A percentile compares a stretch with the other conserved stretches of the same genome.
phyloP scores from a whole-genome alignment of 306 rosid genomes.

The Dalbergia cochinchinensis region DNA sequence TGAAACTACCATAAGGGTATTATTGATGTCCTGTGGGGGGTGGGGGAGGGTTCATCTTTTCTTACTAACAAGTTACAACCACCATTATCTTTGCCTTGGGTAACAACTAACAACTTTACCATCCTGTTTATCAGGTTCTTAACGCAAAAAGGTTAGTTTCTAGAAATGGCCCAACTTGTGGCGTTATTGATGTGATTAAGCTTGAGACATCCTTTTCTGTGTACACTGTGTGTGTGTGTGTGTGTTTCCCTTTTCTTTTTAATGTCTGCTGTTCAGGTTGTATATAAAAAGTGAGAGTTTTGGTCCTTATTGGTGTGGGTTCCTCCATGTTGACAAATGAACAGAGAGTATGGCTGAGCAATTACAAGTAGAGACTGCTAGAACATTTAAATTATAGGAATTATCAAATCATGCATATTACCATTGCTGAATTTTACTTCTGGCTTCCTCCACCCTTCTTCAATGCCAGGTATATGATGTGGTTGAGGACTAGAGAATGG shows the following conservation, averaged over 20 bases:
- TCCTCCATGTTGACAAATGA: conserved; percentile 22
- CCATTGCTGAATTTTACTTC: conserved; percentile 1
- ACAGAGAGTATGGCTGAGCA: conserved; percentile 23
- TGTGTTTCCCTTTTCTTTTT: neutral
- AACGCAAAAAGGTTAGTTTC: conserved; percentile 46
- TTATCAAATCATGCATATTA: conserved; percentile 8
- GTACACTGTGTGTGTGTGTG: neutral
- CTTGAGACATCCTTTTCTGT: conserved; percentile 14
- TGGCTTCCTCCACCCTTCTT: neutral
- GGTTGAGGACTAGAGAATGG: conserved; percentile 37
- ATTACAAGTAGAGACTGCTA: conserved; percentile 17
- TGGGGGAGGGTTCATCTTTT: conserved; percentile 2
- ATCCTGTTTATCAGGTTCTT: too few relatives aligned
- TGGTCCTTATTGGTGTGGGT: conserved; percentile 28
- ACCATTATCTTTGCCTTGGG: neutral
- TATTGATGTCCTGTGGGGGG: neutral
- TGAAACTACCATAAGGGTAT: neutral
- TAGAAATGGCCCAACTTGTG: conserved; percentile 22
- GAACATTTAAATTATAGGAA: conserved; percentile 3
- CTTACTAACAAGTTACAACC: neutral
- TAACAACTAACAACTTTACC: too few relatives aligned
- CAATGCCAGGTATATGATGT: conserved; percentile 37
- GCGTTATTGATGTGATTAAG: neutral
- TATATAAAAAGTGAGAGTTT: neutral
- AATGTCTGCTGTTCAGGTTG: conserved; percentile 26